Base-by-base conservation (phyloP, 2,329 filamentous ascomycete species). In the Penicillium nordicum region DNA sequence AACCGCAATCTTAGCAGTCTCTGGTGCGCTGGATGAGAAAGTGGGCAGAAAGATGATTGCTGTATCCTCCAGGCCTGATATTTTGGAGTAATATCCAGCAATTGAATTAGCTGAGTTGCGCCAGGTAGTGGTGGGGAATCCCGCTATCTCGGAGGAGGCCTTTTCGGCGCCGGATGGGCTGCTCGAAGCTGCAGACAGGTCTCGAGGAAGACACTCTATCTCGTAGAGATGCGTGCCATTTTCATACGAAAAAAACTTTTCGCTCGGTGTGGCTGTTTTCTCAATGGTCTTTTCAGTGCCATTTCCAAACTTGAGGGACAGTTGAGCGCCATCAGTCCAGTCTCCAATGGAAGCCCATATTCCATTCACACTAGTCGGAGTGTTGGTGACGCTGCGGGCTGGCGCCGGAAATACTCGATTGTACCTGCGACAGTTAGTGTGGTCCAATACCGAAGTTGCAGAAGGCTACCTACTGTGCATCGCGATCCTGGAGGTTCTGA, bases 401-500 rank as follows among this genome's bases (percentile, higher is more conserved):
- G 63, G 40, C 10, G 60, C 56, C 2, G 64, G 63, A 27, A 67
- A 67, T 8, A 64, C 34, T 44, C 62, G 62, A n/a, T 67, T 67
- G 36, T 67, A 66, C 14, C 64, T 66, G 25, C 5, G 23, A 49
- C 2, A 21, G 25, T 65, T 29, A 66, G 55, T 18, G 8, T 34
- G 5, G 16, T 37, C 16, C 5, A 34, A 47, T 8, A n/a, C 21
- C 16, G 4, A 27, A 9, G 4, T 21, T 38, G 12, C 11, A 30
- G 7, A 44, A 43, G 14, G 5, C 4, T 32, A 42, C 60, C 12
- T 80, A 86, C 58, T 84, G 73, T 27, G 83, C 82, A 70, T 86
- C 83, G 1, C 75, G 75, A 60, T 86, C 83, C 59, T 86, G 83
- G 30, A 79, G 75, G 29, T 69, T 74, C 53, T 81, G 79, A 50